phyloP scores from a whole-genome alignment of 2,329 filamentous ascomycete species.

The Penicillium sp. region DNA sequence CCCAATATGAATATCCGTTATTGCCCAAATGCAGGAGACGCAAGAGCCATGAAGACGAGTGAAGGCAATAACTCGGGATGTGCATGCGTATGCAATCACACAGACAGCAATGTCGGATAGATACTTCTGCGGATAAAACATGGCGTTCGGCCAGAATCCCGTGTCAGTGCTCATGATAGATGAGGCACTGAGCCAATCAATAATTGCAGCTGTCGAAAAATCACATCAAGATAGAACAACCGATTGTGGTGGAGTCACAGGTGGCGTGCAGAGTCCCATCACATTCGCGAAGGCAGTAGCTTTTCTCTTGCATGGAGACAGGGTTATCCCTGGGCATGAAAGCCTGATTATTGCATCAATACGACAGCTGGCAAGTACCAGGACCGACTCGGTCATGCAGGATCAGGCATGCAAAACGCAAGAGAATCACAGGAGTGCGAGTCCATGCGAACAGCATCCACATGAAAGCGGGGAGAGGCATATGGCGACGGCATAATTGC shows the following conservation, averaged over 20 bases:
- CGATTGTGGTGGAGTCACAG: conserved; percentile 18
- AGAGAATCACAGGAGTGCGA: conserved; percentile 24
- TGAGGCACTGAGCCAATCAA: conserved; percentile 20
- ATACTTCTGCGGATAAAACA: conserved; percentile 6
- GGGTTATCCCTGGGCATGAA: conserved; percentile 26
- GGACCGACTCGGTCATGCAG: conserved; percentile 32
- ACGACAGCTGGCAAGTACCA: conserved; percentile 38
- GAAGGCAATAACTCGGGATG: conserved; percentile 12
- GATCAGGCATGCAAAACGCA: conserved; percentile 32
- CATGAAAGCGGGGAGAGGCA: conserved; percentile 32
- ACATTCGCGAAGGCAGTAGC: conserved; percentile 23
- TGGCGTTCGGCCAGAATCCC: conserved; percentile 13
- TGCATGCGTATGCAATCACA: conserved; percentile 25
- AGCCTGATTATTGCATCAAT: conserved; percentile 30
- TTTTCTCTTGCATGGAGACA: conserved; percentile 22
- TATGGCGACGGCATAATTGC: conserved; percentile 29
- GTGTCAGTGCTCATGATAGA: conserved; percentile 20
- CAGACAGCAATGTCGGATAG: conserved; percentile 18
- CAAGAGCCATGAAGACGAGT: conserved; percentile 8
- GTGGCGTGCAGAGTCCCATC: conserved; percentile 18
- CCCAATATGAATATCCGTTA: conserved; percentile 15
- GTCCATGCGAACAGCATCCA: conserved; percentile 32
- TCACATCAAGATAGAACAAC: conserved; percentile 11
- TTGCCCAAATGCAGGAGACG: conserved; percentile 15
- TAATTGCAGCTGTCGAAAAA: conserved; percentile 7